phyloP scores from a whole-genome alignment of 2,329 filamentous ascomycete genomes.

The Allantophomopsis cytisporea region DNA sequence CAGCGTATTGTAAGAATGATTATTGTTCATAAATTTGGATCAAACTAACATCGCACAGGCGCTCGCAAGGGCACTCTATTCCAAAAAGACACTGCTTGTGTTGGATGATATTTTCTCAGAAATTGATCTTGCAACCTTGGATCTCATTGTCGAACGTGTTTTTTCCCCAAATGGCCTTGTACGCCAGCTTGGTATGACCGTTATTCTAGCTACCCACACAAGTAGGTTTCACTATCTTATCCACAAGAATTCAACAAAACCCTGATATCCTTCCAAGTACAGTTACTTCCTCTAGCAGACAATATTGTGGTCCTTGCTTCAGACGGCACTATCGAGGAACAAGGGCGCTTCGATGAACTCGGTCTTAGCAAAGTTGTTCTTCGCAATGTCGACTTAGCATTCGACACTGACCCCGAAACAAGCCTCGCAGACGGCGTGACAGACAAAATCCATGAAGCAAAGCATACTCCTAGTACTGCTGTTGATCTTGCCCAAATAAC shows the following conservation, averaged over 20 bases:
- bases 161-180: slow-evolving; percentile 25
- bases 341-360: slow-evolving; percentile 21
- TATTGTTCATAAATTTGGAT: no score
- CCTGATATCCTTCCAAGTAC: slow-evolving; percentile 11
- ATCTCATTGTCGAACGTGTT: slow-evolving; percentile 24
- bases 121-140: slow-evolving; percentile 27
- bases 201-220: slow-evolving; percentile 27
- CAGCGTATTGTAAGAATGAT: slow-evolving; percentile 5
- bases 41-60: slow-evolving; percentile 14
- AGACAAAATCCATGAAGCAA: not conserved
- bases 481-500: slow-evolving; percentile 1
- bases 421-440: not conserved
- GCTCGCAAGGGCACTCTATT: slow-evolving; percentile 29
- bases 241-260: no score
- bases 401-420: slow-evolving; percentile 5
- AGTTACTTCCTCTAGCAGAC: slow-evolving; percentile 25
- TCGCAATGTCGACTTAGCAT: slow-evolving; percentile 6
- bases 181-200: slow-evolving; percentile 20
- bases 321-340: slow-evolving; percentile 16
- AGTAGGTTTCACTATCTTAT: slow-evolving; percentile 15
- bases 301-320: slow-evolving; percentile 21
- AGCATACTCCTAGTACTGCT: no score
- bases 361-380: slow-evolving; percentile 20
- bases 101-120: slow-evolving; percentile 32
- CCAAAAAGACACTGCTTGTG: slow-evolving; percentile 20